Base-by-base conservation (phyloP, 2,329 filamentous ascomycete genomes). In the Aspergillus sp. region DNA sequence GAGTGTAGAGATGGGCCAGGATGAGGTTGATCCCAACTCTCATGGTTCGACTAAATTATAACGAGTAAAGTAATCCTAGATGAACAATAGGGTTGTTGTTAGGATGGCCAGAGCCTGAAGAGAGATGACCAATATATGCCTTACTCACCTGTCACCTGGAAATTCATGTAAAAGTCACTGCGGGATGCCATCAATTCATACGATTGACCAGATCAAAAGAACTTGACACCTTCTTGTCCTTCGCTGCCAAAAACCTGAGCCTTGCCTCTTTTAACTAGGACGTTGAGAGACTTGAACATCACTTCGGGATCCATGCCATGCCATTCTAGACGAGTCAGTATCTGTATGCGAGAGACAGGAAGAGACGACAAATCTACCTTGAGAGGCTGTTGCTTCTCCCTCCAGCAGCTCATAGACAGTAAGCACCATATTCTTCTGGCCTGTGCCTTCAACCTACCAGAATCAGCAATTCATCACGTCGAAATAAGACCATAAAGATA, bases 191-290 rank as follows among this genome's bases (percentile, higher is more conserved):
- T 35, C 9, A 13, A 35, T 13, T 7, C 19, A 13, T 13, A 35
- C 19, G 19, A 19, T 19, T 47, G 44, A 42, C 44, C 41, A 26
- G 33, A 37, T 83, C 72, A 96, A 64, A 97, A 97, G 72, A 98
- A 97, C 72, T 98, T 98, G 52, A 97, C 89, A 58, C 93, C 93
- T 59, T 87, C 82, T 48, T 88, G 86, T 62, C 91, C 89, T 58
- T 91, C 90, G 42, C 82, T 80, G 30, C 91, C 91, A 70, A 98
- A 97, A 27, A 97, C 82, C 67, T 97, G 91, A 10, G 90, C 91
- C 70, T 87, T 95, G 54, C 90, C 90, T 50, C 85, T 80, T 75
- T 94, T 95, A 31, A 95, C 90, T 39, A 96, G 76, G 39, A 93
- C 75, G 47, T 81, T 79, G 39, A 98, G 75, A 32, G 88, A 85